phyloP scores from a whole-genome alignment of 2,329 filamentous ascomycete species.

The Aschersonia sp. region DNA sequence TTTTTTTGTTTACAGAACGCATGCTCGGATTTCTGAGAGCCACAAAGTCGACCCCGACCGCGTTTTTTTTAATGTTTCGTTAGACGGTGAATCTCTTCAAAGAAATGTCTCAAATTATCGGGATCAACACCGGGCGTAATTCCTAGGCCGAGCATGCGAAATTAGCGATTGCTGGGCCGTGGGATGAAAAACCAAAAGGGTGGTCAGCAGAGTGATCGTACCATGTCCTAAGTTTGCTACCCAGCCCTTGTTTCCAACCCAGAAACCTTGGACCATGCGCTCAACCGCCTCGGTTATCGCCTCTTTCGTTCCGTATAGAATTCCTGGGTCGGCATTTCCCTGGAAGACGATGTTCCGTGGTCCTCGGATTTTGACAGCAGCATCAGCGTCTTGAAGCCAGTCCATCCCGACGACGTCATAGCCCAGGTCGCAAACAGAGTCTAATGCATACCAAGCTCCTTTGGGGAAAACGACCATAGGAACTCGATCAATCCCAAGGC shows the following conservation, averaged over 20 bases:
- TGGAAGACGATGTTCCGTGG: slow-evolving; percentile 67
- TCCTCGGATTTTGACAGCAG: slow-evolving; percentile 68
- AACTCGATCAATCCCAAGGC: slow-evolving; percentile 63
- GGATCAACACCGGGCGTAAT: slow-evolving; percentile 93
- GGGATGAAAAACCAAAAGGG: not conserved
- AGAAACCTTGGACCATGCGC: slow-evolving; percentile 78
- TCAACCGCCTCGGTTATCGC: slow-evolving; percentile 73
- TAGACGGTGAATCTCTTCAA: slow-evolving; percentile 74
- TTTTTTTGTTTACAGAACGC: no score
- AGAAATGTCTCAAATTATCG: slow-evolving; percentile 84
- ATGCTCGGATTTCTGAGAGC: no score
- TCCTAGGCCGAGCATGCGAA: slow-evolving; percentile 30
- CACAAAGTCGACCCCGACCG: no score
- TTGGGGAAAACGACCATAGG: slow-evolving; percentile 98
- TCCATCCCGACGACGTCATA: slow-evolving; percentile 93
- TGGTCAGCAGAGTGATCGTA: slow-evolving; percentile 14
- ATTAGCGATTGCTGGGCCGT: not conserved
- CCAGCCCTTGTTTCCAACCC: slow-evolving; percentile 72
- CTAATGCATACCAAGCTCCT: slow-evolving; percentile 88
- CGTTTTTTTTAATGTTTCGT: slow-evolving; percentile 24
- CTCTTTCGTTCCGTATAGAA: slow-evolving; percentile 72
- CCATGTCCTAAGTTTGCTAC: slow-evolving; percentile 95
- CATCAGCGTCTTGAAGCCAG: slow-evolving; percentile 81
- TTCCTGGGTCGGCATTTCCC: slow-evolving; percentile 89
- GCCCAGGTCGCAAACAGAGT: slow-evolving; percentile 72